These are phyloP conservation scores for Veloboletus limbatus DNA, from an alignment of 1,284 basidiomycete species.

Conservation along the genomic window DNA sequence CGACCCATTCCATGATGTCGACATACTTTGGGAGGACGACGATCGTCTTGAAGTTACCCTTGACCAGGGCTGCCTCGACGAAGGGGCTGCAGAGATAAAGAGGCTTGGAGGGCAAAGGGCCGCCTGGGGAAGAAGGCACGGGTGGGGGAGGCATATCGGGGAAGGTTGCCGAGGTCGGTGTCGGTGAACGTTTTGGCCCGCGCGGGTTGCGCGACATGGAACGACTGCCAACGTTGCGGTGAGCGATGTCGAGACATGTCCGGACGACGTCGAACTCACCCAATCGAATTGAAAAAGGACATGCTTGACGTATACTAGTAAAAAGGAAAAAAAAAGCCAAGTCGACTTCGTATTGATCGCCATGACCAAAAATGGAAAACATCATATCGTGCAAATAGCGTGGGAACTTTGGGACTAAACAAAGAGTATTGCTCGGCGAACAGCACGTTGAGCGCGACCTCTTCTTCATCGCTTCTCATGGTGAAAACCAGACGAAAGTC, in stretches of 20 bases:
- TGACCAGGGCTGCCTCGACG: constrained; percentile 94
- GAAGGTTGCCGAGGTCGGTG: constrained; percentile 65
- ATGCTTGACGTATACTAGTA: constrained; percentile 43
- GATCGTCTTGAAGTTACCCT: constrained; percentile 98
- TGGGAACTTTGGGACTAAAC: constrained; percentile 18
- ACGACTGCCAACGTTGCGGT: constrained; percentile 42
- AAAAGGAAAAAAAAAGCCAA: background rate
- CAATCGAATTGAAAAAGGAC: constrained; percentile 78
- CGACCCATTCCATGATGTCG: constrained; percentile 98
- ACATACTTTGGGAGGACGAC: constrained; percentile 97
- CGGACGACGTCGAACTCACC: constrained; percentile 46
- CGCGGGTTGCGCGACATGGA: constrained; percentile 69
- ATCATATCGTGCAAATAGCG: constrained; percentile 11
- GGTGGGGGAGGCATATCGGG: constrained; percentile 44
- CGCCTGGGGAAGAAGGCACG: constrained; percentile 41
- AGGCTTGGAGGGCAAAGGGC: constrained; percentile 51
- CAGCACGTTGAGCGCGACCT: constrained; percentile 10
- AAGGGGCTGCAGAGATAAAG: constrained; percentile 94
- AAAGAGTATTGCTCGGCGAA: too few relatives aligned
- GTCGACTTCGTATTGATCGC: background rate
- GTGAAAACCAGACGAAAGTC: constrained; percentile 45
- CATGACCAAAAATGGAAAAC: constrained; percentile 10
- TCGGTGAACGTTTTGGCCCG: constrained; percentile 62
- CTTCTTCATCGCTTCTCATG: constrained; percentile 17
- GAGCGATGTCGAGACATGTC: background rate